Conservation (phyloP, 495 filamentous ascomycete species). For the Neurospora sp. region DNA sequence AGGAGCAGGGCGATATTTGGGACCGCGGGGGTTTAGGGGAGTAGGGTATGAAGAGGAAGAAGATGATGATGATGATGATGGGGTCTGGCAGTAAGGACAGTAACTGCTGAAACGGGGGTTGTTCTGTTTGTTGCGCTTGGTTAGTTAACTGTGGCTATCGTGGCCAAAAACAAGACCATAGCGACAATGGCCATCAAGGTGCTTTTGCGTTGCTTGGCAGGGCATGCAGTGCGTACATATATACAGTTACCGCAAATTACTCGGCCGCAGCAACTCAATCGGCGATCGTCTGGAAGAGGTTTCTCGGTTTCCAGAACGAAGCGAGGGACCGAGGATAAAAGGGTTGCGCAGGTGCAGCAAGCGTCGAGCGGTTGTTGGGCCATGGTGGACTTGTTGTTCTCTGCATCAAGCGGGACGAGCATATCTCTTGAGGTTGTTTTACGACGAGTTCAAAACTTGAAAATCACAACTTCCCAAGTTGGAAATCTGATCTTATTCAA, state of each 20-base stretch:
- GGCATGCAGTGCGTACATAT: constrained; percentile 23
- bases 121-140: constrained; percentile 24
- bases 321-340: constrained; percentile 38
- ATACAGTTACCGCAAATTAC: constrained; percentile 61
- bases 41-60: constrained; percentile 19
- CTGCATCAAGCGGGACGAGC: neutral
- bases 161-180: neutral
- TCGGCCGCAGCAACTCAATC: constrained; percentile 54
- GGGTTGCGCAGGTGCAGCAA: constrained; percentile 58
- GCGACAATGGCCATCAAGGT: neutral
- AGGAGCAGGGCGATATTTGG: constrained; percentile 2
- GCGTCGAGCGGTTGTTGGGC: constrained; percentile 25
- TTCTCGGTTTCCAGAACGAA: constrained; percentile 43
- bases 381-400: neutral
- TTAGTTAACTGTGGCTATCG: neutral
- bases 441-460: neutral
- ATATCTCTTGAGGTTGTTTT: neutral
- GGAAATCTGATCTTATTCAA: neutral
- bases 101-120: constrained; percentile 62
- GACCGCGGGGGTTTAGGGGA: constrained; percentile 14
- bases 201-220: neutral
- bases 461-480: neutral
- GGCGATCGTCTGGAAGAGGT: constrained; percentile 38
- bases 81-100: constrained; percentile 48
- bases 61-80: constrained; percentile 33